A percentile compares a stretch with the other conserved stretches of the same genome.
phyloP scores from a whole-genome alignment of 2,329 filamentous ascomycete genomes.

The Chrysoporthe austroafricana region DNA sequence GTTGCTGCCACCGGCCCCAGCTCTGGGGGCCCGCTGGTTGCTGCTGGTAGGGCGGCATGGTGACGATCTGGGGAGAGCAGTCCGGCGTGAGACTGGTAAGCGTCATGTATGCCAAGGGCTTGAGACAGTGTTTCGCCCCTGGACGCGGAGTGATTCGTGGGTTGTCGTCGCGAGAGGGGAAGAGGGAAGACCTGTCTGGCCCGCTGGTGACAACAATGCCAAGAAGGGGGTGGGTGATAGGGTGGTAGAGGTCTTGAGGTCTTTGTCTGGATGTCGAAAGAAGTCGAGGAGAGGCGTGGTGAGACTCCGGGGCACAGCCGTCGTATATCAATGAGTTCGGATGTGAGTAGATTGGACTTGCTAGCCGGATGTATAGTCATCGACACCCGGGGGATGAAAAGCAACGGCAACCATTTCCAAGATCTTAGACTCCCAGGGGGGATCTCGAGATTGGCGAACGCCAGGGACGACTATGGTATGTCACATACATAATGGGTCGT shows the following conservation, averaged over 20 bases:
- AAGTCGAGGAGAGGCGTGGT: conserved; percentile 23
- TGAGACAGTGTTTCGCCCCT: conserved; percentile 13
- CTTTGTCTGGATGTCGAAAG: conserved; percentile 14
- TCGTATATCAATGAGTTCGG: conserved; percentile 25
- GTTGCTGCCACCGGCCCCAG: conserved; percentile 63
- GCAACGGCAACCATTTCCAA: conserved; percentile 20
- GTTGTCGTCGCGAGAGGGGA: neutral
- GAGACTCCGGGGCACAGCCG: conserved; percentile 24
- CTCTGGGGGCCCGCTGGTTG: conserved; percentile 48
- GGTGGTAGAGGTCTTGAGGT: neutral
- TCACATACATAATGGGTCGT: conserved; percentile 21
- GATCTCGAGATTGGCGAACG: conserved; percentile 22
- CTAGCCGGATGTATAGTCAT: conserved; percentile 16
- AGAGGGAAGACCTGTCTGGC: neutral
- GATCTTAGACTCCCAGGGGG: conserved; percentile 18
- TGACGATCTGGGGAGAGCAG: conserved; percentile 35
- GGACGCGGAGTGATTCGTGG: conserved; percentile 2
- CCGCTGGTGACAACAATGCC: neutral
- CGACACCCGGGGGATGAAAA: conserved; percentile 22
- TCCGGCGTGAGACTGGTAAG: conserved; percentile 14
- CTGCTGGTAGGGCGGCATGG: conserved; percentile 53
- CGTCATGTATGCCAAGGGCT: conserved; percentile 12
- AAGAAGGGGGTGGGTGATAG: neutral
- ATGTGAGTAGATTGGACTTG: conserved; percentile 17
- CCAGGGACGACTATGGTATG: neutral